Conservation (phyloP, 2,329 filamentous ascomycete species). For the Westerdykella ornata region DNA sequence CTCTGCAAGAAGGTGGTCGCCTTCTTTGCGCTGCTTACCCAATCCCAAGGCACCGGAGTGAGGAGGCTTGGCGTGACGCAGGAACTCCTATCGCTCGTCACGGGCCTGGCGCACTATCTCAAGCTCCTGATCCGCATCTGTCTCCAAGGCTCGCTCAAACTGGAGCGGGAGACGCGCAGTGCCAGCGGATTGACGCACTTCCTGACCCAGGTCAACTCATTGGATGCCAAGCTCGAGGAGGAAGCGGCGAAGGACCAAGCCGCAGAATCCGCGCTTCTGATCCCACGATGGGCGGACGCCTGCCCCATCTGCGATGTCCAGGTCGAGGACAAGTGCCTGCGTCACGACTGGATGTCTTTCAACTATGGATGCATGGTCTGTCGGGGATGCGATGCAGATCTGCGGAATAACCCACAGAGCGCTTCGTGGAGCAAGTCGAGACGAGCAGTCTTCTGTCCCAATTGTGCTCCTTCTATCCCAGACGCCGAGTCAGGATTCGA, state of each 20-base stretch:
- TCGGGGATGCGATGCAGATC: conserved; percentile 63
- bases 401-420: conserved; percentile 62
- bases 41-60: conserved; percentile 85
- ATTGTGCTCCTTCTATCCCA: conserved; percentile 55
- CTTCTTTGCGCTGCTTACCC: conserved; percentile 91
- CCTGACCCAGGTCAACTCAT: conserved; percentile 71
- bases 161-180: conserved; percentile 75
- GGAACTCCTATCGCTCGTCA: conserved; percentile 94
- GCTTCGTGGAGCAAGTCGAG: conserved; percentile 64
- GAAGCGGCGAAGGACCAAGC: conserved; percentile 37
- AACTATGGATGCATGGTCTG: conserved; percentile 72
- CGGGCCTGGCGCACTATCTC: conserved; percentile 90
- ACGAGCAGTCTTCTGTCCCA: conserved; percentile 63
- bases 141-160: conserved; percentile 81
- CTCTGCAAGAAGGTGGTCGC: conserved; percentile 99
- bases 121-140: conserved; percentile 97
- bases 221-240: conserved; percentile 52
- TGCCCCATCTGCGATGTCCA: conserved; percentile 75
- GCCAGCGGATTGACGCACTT: conserved; percentile 74
- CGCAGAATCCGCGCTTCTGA: conserved; percentile 39
- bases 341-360: conserved; percentile 68
- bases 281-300: conserved; percentile 57
- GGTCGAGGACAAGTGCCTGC: conserved; percentile 89
- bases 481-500: conserved; percentile 59
- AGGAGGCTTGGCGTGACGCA: conserved; percentile 93